Percentiles rank a stretch among this genome's conserved stretches.
phyloP scores from a whole-genome alignment of 2,329 filamentous ascomycete species.

The Phyllosticta citriasiana region DNA sequence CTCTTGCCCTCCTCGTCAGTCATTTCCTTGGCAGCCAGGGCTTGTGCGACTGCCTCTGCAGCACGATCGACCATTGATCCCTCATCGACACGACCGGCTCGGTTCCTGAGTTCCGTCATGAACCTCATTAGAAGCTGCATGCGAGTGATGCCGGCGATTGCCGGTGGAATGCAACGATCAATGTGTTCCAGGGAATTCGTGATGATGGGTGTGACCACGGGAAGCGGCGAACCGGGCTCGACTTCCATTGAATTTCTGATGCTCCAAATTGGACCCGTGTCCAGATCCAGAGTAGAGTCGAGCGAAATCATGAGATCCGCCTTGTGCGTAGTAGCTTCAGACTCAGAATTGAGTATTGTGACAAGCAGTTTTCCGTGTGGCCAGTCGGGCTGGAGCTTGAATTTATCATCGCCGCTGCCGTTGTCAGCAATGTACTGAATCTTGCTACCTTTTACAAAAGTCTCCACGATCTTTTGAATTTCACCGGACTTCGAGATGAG shows the following conservation, averaged over 20 bases:
- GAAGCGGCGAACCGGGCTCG: slow-evolving; percentile 12
- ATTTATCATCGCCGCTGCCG: neutral
- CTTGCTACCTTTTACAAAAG: slow-evolving; percentile 18
- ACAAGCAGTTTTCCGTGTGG: neutral
- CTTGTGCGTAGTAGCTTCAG: slow-evolving; percentile 13
- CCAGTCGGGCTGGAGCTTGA: neutral
- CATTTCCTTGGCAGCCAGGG: slow-evolving; percentile 13
- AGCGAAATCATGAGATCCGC: slow-evolving; percentile 33
- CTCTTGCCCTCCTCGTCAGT: neutral
- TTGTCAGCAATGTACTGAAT: slow-evolving; percentile 12
- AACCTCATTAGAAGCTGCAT: slow-evolving; percentile 28
- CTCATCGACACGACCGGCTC: slow-evolving; percentile 24
- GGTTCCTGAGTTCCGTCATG: slow-evolving; percentile 23
- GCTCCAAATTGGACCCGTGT: slow-evolving; percentile 13
- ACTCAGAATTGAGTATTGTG: slow-evolving; percentile 8
- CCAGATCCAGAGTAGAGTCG: slow-evolving; percentile 23
- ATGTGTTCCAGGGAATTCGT: slow-evolving; percentile 35
- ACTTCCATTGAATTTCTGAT: slow-evolving; percentile 17
- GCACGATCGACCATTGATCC: slow-evolving; percentile 15
- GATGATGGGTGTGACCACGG: slow-evolving; percentile 31
- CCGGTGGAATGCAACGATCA: slow-evolving; percentile 26
- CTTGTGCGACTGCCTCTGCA: slow-evolving; percentile 20
- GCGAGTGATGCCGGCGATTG: slow-evolving; percentile 8
- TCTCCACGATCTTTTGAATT: slow-evolving; percentile 22
- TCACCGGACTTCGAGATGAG: slow-evolving; percentile 20